Base-by-base conservation (phyloP, 306 rosid genomes). In the Malus sylvestris region DNA sequence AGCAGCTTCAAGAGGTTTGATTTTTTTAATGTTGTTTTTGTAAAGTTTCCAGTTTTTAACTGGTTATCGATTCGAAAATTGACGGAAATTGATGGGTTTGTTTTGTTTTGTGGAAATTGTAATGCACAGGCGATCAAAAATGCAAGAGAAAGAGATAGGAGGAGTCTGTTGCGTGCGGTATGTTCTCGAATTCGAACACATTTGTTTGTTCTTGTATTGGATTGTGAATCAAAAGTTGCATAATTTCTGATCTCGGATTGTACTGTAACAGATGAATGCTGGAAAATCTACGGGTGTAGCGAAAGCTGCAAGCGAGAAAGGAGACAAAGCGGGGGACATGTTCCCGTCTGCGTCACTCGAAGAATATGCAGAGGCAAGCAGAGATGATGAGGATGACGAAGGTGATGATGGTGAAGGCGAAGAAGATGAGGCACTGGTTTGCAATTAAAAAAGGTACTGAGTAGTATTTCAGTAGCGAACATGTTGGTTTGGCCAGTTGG, bases 91-190 rank as follows among this genome's bases (percentile, higher is more conserved):
- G 49, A 20, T 66, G 63, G 16, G 12, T 71, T 55, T 60, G 75
- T 4, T 76, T 29, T 73, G 72, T 52, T 6, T 19, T 19, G 19
- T 60, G 52, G 38, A 65, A 76, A 53, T 85, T 81, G 25, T 67
- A 35, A 67, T 7, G 3, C 1, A 16, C 85, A 89, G 98, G 96
- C 95, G 64, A 84, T 95, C 23, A 95, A 88, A 82, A 86, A 89
- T 73, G 86, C 97, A 42, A 87, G 96, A 79, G 97, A 95, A 79
- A 89, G 97, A 75, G 97, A 90, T 55, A 86, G 88, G 76, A 86
- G 98, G 82, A 70, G 89, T 72, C 76, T 92, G 18, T 70, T 95
- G 52, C 96, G 97, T 4, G 90, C 97, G 59, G 98, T 92, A 89
- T 88, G 97, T 79, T 76, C 42, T 76, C 52, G 57, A 70, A 3